Percentiles rank a stretch among this genome's conserved stretches.
Conservation (phyloP, 2,329 filamentous ascomycete species). For the Stagonosporopsis chrysanthemi region DNA sequence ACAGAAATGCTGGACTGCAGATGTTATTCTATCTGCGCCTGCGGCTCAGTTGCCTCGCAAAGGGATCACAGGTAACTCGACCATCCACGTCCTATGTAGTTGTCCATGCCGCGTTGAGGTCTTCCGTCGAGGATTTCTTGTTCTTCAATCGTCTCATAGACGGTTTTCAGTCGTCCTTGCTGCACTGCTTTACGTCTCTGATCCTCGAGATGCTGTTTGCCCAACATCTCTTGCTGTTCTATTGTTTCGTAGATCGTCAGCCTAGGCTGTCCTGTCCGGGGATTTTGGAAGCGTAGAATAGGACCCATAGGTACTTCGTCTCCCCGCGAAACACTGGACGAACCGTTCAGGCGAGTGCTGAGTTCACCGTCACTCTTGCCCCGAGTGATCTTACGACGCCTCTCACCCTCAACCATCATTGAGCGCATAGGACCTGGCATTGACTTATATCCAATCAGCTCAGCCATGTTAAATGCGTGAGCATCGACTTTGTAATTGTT, state of each 20-base stretch:
- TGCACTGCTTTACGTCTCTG: background rate
- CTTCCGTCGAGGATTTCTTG: slow-evolving; percentile 3
- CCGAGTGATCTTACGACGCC: background rate
- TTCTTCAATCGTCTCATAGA: slow-evolving; percentile 15
- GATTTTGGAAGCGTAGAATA: slow-evolving; percentile 2
- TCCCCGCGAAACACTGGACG: background rate
- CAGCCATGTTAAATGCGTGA: background rate
- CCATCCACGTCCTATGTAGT: background rate
- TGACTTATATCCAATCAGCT: background rate
- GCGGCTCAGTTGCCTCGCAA: background rate
- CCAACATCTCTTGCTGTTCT: slow-evolving; percentile 4
- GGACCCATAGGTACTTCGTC: slow-evolving; percentile 1
- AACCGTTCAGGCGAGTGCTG: background rate
- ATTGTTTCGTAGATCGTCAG: slow-evolving; percentile 13
- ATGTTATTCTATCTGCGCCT: no score
- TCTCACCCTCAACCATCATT: background rate
- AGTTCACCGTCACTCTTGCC: background rate
- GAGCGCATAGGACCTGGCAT: background rate
- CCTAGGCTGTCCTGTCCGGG: slow-evolving; percentile 8
- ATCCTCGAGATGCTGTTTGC: slow-evolving; percentile 1
- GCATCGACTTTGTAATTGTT: slow-evolving; percentile 1
- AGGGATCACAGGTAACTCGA: background rate
- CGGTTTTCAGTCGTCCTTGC: background rate
- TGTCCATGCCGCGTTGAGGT: slow-evolving; percentile 2
- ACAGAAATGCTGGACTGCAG: no score